These are phyloP conservation scores for Komagataella populi DNA, from an alignment of 805 yeast genomes.

Conservation along the genomic window DNA sequence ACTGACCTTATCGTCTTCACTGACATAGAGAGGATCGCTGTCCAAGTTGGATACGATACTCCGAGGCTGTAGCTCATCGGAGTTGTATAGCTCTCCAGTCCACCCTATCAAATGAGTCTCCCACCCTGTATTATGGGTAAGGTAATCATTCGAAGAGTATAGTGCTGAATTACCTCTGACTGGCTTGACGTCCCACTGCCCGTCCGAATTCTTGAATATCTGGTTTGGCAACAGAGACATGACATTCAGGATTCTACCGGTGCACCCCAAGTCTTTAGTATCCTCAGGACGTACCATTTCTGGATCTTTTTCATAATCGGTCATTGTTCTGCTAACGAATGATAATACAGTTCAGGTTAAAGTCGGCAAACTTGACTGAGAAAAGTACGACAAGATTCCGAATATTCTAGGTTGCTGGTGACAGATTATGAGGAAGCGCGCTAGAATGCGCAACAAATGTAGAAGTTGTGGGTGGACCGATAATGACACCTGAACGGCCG, in stretches of 20 bases:
- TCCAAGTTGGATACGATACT: constrained; percentile 11
- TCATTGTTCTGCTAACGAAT: neutral
- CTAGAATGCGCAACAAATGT: neutral
- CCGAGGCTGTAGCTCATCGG: constrained; percentile 5
- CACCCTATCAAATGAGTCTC: constrained; percentile 84
- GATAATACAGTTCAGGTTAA: neutral
- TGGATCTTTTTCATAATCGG: constrained; percentile 9
- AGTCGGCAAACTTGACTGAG: neutral
- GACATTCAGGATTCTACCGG: constrained; percentile 57
- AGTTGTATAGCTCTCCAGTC: constrained; percentile 72
- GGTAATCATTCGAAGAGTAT: constrained; percentile 56
- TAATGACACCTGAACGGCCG: neutral
- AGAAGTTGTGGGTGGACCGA: neutral
- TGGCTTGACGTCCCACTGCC: constrained; percentile 33
- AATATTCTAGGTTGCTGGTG: neutral
- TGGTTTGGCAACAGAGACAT: constrained; percentile 58
- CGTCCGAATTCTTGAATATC: constrained; percentile 26
- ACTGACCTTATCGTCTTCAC: constrained; percentile 36
- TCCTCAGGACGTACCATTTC: constrained; percentile 11
- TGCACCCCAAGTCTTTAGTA: neutral
- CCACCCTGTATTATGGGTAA: constrained; percentile 62
- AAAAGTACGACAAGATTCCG: neutral
- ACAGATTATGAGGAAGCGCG: neutral
- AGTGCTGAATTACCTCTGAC: constrained; percentile 78
- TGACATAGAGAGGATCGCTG: constrained; percentile 50